Evolutionary conservation across 306 rosid genomes (phyloP).

Genomic region (Vigna reflexopilosa): DNA sequence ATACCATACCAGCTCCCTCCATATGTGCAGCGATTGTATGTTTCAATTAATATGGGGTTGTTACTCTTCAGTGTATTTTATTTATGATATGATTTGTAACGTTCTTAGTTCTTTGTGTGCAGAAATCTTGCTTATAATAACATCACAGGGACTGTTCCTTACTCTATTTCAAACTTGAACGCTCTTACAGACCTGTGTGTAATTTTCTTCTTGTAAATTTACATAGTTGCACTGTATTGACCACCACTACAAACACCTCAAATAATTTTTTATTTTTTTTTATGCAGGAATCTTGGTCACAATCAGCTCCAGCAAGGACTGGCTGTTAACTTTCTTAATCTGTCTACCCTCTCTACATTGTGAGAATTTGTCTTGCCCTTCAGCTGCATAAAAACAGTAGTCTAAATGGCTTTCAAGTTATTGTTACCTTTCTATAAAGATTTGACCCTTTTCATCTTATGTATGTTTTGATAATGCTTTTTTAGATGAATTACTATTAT

Average conservation of each 20-base stretch:
- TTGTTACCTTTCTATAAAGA: conserved; percentile 23
- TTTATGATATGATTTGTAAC: conserved; percentile 30
- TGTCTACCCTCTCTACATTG: conserved; percentile 76
- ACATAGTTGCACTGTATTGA: conserved; percentile 25
- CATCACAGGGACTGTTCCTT: conserved; percentile 71
- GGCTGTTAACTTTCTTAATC: conserved; percentile 64
- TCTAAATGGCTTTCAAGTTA: conserved; percentile 40
- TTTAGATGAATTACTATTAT: background rate
- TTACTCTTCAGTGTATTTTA: conserved; percentile 31
- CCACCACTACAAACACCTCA: conserved; percentile 24
- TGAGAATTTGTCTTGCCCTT: conserved; percentile 59
- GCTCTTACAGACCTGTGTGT: conserved; percentile 81
- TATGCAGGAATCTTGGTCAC: conserved; percentile 78
- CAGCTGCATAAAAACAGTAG: conserved; percentile 27
- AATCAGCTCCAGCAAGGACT: conserved; percentile 85
- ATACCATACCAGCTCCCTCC: conserved; percentile 85
- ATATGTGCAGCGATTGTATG: conserved; percentile 72
- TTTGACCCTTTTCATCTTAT: conserved; percentile 24
- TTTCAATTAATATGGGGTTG: conserved; percentile 38
- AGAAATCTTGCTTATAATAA: conserved; percentile 82
- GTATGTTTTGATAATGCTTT: background rate
- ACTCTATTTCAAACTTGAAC: conserved; percentile 69
- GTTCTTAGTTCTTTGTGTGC: conserved; percentile 48
- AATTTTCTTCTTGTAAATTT: conserved; percentile 42
- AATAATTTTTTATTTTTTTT: conserved; percentile 22